phyloP scores from a whole-genome alignment of 345 rosid species.

The Eutrema japonicum region DNA sequence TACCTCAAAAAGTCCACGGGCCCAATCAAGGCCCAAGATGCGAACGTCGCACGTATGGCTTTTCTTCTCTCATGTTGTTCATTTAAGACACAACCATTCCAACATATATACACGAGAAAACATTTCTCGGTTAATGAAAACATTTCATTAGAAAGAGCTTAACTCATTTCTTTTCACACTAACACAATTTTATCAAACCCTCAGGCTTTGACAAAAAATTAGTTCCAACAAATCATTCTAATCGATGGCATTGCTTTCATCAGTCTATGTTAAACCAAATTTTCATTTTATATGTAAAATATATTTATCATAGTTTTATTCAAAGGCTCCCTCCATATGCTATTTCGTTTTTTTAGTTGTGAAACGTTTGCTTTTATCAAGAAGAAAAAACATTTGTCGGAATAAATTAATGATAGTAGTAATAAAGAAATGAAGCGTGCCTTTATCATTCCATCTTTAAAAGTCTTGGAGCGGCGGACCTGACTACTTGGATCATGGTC shows the following conservation, averaged over 20 bases:
- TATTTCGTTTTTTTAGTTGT: neutral
- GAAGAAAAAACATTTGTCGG: neutral
- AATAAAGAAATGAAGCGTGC: neutral
- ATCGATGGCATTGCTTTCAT: neutral
- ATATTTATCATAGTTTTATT: neutral
- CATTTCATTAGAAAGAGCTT: no score
- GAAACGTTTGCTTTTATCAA: neutral
- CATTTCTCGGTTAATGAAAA: no score
- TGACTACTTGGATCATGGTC: neutral
- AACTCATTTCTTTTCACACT: no score
- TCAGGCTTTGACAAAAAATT: no score
- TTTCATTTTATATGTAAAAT: neutral
- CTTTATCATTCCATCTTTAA: neutral
- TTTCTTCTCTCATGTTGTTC: no score
- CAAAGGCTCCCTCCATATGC: neutral
- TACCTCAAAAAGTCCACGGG: no score
- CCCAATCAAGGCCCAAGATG: no score
- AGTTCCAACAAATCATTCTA: slow-evolving; percentile 3
- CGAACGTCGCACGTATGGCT: no score
- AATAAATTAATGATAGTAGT: neutral
- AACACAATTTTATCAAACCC: no score
- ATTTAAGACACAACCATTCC: no score
- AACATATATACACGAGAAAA: no score
- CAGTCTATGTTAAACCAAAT: neutral
- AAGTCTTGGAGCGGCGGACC: neutral